Conservation (phyloP, 2,329 filamentous ascomycete genomes). For the Fusarium pseudocircinatum region DNA sequence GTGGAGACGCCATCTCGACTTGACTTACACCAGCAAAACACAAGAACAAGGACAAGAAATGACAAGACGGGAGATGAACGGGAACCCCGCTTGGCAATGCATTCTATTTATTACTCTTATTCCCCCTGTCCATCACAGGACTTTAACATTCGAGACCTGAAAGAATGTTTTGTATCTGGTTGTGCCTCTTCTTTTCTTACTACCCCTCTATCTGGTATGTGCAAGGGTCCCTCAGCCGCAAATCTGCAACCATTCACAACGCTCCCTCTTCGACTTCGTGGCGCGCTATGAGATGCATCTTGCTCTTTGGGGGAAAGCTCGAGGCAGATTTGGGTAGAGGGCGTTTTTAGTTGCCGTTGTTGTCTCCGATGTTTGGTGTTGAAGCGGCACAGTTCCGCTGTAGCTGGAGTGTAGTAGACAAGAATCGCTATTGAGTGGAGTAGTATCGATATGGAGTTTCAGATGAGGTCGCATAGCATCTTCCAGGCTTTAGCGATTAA, state of each 20-base stretch:
- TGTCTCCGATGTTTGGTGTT: not conserved
- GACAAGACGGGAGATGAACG: slow-evolving; percentile 21
- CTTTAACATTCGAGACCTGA: not conserved
- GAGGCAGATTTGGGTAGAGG: slow-evolving; percentile 8
- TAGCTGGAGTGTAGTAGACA: too few species aligned
- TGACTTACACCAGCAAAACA: slow-evolving; percentile 4
- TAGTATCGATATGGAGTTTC: not conserved
- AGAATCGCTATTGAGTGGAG: too few species aligned
- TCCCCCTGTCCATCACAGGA: slow-evolving; percentile 13
- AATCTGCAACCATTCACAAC: slow-evolving; percentile 20
- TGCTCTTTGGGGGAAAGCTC: slow-evolving; percentile 6
- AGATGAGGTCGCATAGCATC: not conserved
- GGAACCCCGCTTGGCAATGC: slow-evolving; percentile 14
- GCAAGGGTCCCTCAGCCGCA: slow-evolving; percentile 28
- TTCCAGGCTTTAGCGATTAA: not conserved
- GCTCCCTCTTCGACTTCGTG: not conserved
- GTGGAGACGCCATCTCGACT: slow-evolving; percentile 28
- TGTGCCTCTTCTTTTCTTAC: slow-evolving; percentile 4
- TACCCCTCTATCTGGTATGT: slow-evolving; percentile 11
- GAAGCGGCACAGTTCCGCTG: not conserved
- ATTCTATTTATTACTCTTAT: slow-evolving; percentile 5
- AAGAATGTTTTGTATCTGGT: not conserved
- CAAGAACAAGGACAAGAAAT: slow-evolving; percentile 9
- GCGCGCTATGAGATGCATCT: slow-evolving; percentile 23
- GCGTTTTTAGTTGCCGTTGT: slow-evolving; percentile 1